These are phyloP conservation scores for Phytophthora palmivora DNA, from an alignment of 352 stramenopile genomes.

Conservation along the genomic window DNA sequence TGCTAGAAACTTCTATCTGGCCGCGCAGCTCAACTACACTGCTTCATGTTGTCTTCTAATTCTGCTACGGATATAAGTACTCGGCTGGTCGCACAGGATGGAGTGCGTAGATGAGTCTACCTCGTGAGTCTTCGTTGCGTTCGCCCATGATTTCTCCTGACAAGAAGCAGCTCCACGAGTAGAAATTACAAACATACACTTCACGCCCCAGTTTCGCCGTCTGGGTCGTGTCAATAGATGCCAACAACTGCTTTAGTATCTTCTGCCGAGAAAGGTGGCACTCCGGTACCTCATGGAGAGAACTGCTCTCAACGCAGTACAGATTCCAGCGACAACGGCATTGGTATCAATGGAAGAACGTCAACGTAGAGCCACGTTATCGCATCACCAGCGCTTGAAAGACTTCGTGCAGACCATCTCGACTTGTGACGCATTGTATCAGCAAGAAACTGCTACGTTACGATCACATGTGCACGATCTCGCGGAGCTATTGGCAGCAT, in stretches of 20 bases:
- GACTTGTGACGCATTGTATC: constrained; percentile 15
- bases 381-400: constrained; percentile 5
- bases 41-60: constrained; percentile 69
- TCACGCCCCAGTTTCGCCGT: not conserved
- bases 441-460: constrained; percentile 23
- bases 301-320: not conserved
- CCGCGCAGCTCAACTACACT: constrained; percentile 55
- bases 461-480: constrained; percentile 37
- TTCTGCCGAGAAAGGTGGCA: constrained; percentile 19
- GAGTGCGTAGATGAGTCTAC: constrained; percentile 60
- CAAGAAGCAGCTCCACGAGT: constrained; percentile 44
- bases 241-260: constrained; percentile 2
- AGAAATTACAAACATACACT: constrained; percentile 16
- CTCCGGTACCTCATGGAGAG: not conserved
- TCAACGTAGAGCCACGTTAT: not conserved
- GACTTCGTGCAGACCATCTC: constrained; percentile 10
- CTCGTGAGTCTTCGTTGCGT: constrained; percentile 49
- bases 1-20: constrained; percentile 75
- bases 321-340: not conserved
- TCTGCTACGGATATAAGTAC: constrained; percentile 76
- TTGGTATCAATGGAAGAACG: constrained; percentile 3
- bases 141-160: constrained; percentile 65
- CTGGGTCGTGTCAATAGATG: constrained; percentile 2
- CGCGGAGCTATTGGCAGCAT: constrained; percentile 32
- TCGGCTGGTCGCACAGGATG: constrained; percentile 66